These are phyloP conservation scores for Nicotiana attenuata DNA, from an alignment of 257 asterid species.

Conservation along the genomic window DNA sequence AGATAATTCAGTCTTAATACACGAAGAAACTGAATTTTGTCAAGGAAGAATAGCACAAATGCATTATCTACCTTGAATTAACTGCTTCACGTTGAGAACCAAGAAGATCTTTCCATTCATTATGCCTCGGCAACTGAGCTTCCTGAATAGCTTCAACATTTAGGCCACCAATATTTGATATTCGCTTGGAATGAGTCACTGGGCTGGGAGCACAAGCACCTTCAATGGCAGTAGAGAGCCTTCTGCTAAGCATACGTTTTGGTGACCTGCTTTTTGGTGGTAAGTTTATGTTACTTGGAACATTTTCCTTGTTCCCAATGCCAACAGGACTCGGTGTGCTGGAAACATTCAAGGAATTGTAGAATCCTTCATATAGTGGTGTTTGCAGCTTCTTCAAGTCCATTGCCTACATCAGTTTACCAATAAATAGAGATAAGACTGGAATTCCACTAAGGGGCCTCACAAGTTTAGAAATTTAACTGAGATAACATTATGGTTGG, in stretches of 20 bases:
- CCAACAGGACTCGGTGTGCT: conserved; percentile 49
- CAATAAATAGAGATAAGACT: conserved; percentile 7
- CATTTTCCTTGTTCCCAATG: conserved; percentile 73
- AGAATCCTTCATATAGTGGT: conserved; percentile 83
- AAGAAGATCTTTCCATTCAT: conserved; percentile 39
- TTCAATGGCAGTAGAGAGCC: conserved; percentile 74
- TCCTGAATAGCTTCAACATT: conserved; percentile 50
- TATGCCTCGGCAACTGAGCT: conserved; percentile 26
- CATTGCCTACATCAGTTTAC: conserved; percentile 51
- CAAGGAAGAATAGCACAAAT: conserved; percentile 3
- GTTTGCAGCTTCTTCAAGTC: conserved; percentile 90
- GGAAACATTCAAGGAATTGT: conserved; percentile 70
- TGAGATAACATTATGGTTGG: background rate
- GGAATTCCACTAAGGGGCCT: background rate
- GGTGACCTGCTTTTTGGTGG: conserved; percentile 98
- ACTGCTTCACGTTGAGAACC: conserved; percentile 56
- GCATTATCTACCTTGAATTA: conserved; percentile 54
- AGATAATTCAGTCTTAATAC: conserved; percentile 18
- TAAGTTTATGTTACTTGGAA: conserved; percentile 56
- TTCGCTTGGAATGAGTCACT: conserved; percentile 54
- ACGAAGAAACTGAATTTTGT: background rate
- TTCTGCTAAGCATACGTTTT: conserved; percentile 49
- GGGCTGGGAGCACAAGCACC: conserved; percentile 59
- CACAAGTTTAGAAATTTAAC: background rate
- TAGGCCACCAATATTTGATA: conserved; percentile 55